A percentile compares a stretch with the other conserved stretches of the same genome.
These are phyloP conservation scores for Drosera spatulata DNA, from an alignment of 179 eudicot genomes.

Conservation along the genomic window DNA sequence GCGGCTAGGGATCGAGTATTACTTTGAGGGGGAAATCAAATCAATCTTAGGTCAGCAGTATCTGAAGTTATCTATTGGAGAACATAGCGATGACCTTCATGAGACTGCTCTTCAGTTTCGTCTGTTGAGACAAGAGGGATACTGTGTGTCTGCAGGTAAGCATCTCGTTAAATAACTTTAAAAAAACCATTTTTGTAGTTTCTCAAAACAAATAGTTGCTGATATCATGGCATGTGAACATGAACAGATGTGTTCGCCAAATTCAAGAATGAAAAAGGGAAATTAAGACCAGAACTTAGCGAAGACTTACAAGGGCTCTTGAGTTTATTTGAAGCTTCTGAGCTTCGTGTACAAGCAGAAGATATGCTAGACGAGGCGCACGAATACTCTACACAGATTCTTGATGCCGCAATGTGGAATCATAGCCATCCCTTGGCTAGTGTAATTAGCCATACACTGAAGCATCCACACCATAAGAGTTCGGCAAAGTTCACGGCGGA, in stretches of 20 bases:
- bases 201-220: background rate
- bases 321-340: constrained; percentile 58
- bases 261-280: constrained; percentile 19
- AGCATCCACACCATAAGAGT: too few species aligned
- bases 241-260: constrained; percentile 26
- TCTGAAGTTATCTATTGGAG: background rate
- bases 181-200: background rate
- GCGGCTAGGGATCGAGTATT: constrained; percentile 21
- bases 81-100: constrained; percentile 3
- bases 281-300: constrained; percentile 3
- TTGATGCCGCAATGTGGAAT: too few species aligned
- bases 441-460: too few species aligned
- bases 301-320: constrained; percentile 37
- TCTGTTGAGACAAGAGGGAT: constrained; percentile 19
- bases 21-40: constrained; percentile 23
- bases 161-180: background rate
- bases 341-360: constrained; percentile 21
- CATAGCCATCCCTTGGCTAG: too few species aligned
- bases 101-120: constrained; percentile 32
- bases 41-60: constrained; percentile 5
- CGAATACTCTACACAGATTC: too few species aligned
- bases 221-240: background rate
- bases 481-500: too few species aligned
- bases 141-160: constrained; percentile 14
- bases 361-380: too few species aligned